Percentiles rank a stretch among this genome's conserved stretches.
phyloP scores from a whole-genome alignment of 2,329 filamentous ascomycete genomes.

The Colletotrichum nymphaeae region DNA sequence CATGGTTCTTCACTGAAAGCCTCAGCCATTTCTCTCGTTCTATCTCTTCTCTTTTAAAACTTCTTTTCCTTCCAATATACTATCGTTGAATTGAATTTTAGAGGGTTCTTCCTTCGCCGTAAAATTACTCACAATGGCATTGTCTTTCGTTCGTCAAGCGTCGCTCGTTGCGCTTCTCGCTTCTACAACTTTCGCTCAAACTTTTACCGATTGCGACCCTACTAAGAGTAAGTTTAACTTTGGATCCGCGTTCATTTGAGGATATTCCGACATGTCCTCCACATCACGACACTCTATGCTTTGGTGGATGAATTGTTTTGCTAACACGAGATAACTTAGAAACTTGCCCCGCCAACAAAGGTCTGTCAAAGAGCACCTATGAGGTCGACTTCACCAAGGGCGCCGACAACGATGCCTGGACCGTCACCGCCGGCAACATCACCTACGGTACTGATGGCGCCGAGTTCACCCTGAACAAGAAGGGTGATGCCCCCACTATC shows the following conservation, averaged over 20 bases:
- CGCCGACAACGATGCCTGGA: conserved; percentile 55
- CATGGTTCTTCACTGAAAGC: neutral
- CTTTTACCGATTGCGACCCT: conserved; percentile 32
- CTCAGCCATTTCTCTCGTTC: conserved; percentile 4
- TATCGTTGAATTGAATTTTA: conserved; percentile 6
- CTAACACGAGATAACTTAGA: conserved; percentile 5
- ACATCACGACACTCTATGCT: neutral
- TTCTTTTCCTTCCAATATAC: neutral
- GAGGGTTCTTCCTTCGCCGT: conserved; percentile 8
- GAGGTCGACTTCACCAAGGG: conserved; percentile 74
- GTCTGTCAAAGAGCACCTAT: conserved; percentile 66
- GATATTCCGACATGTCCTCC: neutral
- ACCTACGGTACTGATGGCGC: conserved; percentile 44
- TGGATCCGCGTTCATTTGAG: neutral
- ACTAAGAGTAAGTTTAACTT: conserved; percentile 28
- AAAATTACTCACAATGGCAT: conserved; percentile 20
- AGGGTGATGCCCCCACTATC: conserved; percentile 70
- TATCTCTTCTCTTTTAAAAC: neutral
- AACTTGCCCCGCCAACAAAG: conserved; percentile 72
- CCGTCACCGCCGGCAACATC: conserved; percentile 41
- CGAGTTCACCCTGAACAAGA: conserved; percentile 66
- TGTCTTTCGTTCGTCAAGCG: conserved; percentile 34
- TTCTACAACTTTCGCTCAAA: conserved; percentile 29
- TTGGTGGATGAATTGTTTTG: neutral
- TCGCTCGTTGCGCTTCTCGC: conserved; percentile 32